Percentiles rank a stretch among this genome's conserved stretches.
Evolutionary conservation across 1,139 yeast species (phyloP).

Genomic region (Debaryomyces robertsiae): DNA sequence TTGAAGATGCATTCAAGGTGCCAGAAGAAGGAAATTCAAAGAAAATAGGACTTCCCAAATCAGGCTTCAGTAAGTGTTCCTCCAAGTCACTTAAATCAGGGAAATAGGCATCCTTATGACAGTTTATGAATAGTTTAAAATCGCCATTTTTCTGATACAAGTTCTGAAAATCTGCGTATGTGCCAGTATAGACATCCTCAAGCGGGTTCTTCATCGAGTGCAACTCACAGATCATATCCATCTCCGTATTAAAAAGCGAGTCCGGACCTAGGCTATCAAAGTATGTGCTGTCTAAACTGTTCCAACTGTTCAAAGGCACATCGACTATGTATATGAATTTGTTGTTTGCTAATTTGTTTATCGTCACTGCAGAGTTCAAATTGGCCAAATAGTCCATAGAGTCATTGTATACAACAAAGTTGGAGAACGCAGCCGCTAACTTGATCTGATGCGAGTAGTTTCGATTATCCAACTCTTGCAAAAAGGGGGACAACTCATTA

Average conservation of each 20-base stretch:
- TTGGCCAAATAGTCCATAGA: conserved; percentile 12
- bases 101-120: conserved; percentile 37
- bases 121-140: conserved; percentile 37
- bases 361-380: conserved; percentile 9
- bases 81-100: conserved; percentile 26
- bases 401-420: conserved; percentile 38
- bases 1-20: conserved; percentile 23
- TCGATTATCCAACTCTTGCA: conserved; percentile 32
- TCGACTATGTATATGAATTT: conserved; percentile 14
- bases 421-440: conserved; percentile 36
- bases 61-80: conserved; percentile 16
- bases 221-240: conserved; percentile 39
- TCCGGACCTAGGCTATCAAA: conserved; percentile 1
- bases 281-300: conserved; percentile 3
- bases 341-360: conserved; percentile 8
- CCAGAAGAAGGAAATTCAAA: conserved; percentile 43
- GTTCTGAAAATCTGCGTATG: conserved; percentile 34
- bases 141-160: conserved; percentile 19
- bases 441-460: conserved; percentile 35
- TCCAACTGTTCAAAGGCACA: conserved; percentile 7
- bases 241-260: conserved; percentile 25
- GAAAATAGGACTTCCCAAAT: conserved; percentile 20
- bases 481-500: conserved; percentile 8
- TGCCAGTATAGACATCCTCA: conserved; percentile 36
- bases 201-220: conserved; percentile 36